Base-by-base conservation (phyloP, 805 yeast genomes). In the Monosporozyma unispora region DNA sequence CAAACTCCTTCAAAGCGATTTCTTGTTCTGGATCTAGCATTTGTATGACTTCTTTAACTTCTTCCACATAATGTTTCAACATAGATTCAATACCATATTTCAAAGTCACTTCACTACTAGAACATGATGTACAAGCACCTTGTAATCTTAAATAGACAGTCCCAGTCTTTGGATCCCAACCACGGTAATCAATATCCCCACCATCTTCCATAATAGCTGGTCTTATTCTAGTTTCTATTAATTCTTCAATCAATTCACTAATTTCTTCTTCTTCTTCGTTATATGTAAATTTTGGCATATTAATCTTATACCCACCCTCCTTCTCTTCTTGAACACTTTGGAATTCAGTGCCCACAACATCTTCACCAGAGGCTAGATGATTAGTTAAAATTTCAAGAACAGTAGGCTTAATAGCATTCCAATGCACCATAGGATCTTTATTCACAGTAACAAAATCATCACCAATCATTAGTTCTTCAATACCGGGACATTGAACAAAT, bases 131-230 rank as follows among this genome's bases (percentile, higher is more conserved):
- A 70, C 99, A 93, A 7, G 99, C 98, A 45, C 99, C 99, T 59
- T 87, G 90, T 44, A 93, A 72, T 64, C 86, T 88, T 58, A 93
- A 78, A 64, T 80, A 86, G 6, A 95, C 98, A 12, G 84, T 81
- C 1, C 99, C 99, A 0, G 84, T 76, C 51, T 83, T 87, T 54
- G 84, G 88, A 50, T 87, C 87, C 63, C 87, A 90, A 5, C 87
- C 93, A 51, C 86, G 77, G 65, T 81, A 95, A 58, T 87, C 90
- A 53, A 93, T 82, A 62, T 93, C 98, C 31, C 99, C 99, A 54
- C 99, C 99, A 61, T 93, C 99, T 61, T 93, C 99, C 70, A 89
- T 96, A 50, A 93, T 89, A 1, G 98, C 96, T 1, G 99, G 99
- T 62, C 96, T 82, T 47, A 93, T 90, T 63, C 97, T 81, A 1